These are phyloP conservation scores for Hortaea werneckii DNA, from an alignment of 2,329 filamentous ascomycete species.

Conservation along the genomic window DNA sequence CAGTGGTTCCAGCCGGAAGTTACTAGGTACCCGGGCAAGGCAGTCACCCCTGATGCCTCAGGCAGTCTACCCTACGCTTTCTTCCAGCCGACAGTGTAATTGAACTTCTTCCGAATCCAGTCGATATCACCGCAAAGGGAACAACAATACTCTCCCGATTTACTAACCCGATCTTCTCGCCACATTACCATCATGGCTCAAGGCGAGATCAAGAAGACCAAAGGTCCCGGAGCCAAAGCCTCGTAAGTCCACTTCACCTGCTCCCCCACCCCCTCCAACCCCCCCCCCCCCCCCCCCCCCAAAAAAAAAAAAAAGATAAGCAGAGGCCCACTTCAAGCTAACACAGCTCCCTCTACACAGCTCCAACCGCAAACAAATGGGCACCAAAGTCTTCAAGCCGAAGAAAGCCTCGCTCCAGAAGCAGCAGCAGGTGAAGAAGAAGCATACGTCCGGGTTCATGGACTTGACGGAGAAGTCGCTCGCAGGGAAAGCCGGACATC, in stretches of 20 bases:
- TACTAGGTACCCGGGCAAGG: no score
- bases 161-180: no score
- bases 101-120: no score
- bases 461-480: slow-evolving; percentile 58
- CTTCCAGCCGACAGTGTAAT: no score
- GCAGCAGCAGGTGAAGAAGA: slow-evolving; percentile 56
- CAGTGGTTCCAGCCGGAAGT: no score
- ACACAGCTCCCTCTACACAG: slow-evolving; percentile 6
- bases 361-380: slow-evolving; percentile 29
- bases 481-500: slow-evolving; percentile 57
- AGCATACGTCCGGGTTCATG: slow-evolving; percentile 52
- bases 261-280: background rate
- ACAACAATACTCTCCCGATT: no score
- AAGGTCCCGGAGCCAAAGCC: slow-evolving; percentile 12
- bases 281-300: no score
- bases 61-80: no score
- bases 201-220: slow-evolving; percentile 21
- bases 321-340: background rate
- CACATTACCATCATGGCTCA: slow-evolving; percentile 21
- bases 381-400: slow-evolving; percentile 53
- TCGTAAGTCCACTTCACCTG: background rate
- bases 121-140: no score
- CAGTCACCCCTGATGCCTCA: no score
- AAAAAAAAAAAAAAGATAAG: no score
- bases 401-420: slow-evolving; percentile 53